Base-by-base conservation (phyloP, 2,329 filamentous ascomycete genomes). In the Xylaria sp. region DNA sequence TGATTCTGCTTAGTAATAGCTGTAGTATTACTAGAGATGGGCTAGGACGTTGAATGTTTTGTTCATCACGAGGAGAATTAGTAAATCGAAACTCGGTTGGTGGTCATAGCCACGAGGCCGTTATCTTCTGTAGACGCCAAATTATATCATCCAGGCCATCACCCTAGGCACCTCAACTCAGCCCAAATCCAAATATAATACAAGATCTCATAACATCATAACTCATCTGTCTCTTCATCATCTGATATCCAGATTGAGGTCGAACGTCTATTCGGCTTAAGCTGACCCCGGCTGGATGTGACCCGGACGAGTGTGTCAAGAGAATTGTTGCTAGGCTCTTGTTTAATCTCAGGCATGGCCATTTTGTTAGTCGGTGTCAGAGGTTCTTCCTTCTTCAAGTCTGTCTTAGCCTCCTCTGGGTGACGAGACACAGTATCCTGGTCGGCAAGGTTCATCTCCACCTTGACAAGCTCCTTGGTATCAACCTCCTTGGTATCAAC, bases 201-300 rank as follows among this genome's bases (percentile, higher is more conserved):
- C 27, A 54, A 53, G 23, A 50, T 64, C n/a, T 60, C 55, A 21
- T 44, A 18, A 55, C 51, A 16, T 76, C 69, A 77, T 63, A 77
- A 54, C 64, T 77, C 76, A 35, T 77, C 75, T 60, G 72, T 74
- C 50, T 77, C 75, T 44, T 74, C 75, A 50, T 76, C 75, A 53
- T 77, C 75, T 1, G 73, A 75, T 5, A 75, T 10, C 75, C 74
- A 77, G 12, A 76, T 75, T 4, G 70, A 65, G 48, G 66, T 64
- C 42, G 73, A 74, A 1, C 44, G 57, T 40, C 55, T 72, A 32
- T 72, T 63, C 6, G 40, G 37, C 47, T 69, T 71, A 16, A 13
- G 55, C 18, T 23, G 32, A 5, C 65, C 40, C 25, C 71, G 69
- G 47, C 60, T 71, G 64, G 70, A 70, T 37, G 63, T 16, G 2